Base-by-base conservation (phyloP, 2,329 filamentous ascomycete genomes). In the Claviceps maximensis region DNA sequence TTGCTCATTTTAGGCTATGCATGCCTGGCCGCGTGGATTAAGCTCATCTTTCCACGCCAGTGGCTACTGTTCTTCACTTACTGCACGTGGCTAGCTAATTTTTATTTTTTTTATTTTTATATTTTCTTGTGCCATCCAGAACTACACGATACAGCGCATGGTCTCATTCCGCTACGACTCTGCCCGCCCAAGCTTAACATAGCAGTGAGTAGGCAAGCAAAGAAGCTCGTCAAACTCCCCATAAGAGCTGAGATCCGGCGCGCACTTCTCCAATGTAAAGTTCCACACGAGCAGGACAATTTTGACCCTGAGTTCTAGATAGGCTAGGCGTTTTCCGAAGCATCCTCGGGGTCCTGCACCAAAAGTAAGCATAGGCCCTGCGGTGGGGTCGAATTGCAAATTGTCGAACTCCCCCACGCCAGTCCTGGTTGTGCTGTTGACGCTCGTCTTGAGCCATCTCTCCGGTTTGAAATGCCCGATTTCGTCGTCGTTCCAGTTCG, bases 381-480 rank as follows among this genome's bases (percentile, higher is more conserved):
- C 23, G 15, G 42, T 41, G 33, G n/a, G 8, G 47, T 53, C 27
- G 15, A 17, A 36, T 15, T 48, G 4, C 10, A 52, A 0, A 36
- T 48, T 21, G 21, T 49, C 38, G 23, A 54, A 52, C 10, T 45
- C 36, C 9, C 3, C 31, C 2, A 4, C 19, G 6, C 4, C 40
- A 38, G 49, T 38, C 12, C 25, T 19, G 12, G 38, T 31, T 31
- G 29, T 29, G 27, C 38, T 19, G 27, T 51, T 25, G 29, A 60
- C 44, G 31, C 61, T 46, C 19, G 31, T 60, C 47, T 49, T 52
- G 1, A 71, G 59, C 69, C 69, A 71, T 4, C 68, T 56, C 53
- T 72, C 68, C 0, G 69, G 69, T 23, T 59, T 50, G 46, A 70
- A 72, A 0, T 54, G 45, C 36, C 31, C 57, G 47, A 53, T 56